These are phyloP conservation scores for Bullera alba DNA, from an alignment of 768 basidiomycete species.

Conservation along the genomic window DNA sequence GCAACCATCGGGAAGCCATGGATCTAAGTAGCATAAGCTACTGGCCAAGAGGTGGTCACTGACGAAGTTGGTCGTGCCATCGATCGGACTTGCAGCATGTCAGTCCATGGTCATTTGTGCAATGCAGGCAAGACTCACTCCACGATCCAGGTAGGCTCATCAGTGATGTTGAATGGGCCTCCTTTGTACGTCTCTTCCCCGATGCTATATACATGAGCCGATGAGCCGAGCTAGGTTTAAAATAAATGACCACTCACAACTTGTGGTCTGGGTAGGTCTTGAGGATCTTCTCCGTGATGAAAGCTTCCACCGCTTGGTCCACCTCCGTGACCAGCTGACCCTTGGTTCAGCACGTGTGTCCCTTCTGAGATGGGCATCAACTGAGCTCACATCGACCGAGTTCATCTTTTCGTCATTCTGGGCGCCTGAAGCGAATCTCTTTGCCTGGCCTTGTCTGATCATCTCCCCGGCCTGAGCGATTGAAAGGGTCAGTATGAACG, in stretches of 20 bases:
- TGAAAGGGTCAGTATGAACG: background rate
- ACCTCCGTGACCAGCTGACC: constrained; percentile 76
- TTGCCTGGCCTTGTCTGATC: constrained; percentile 61
- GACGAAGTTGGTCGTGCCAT: constrained; percentile 44
- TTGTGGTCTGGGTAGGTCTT: constrained; percentile 65
- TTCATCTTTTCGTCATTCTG: constrained; percentile 79
- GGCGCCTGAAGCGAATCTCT: constrained; percentile 49
- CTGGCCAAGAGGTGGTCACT: constrained; percentile 11
- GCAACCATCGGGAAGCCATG: constrained; percentile 68
- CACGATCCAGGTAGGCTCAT: constrained; percentile 85
- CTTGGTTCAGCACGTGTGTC: background rate
- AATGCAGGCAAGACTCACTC: constrained; percentile 6
- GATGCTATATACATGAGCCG: constrained; percentile 53
- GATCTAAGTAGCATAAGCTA: constrained; percentile 10
- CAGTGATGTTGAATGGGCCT: constrained; percentile 63
- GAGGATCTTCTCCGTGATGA: constrained; percentile 65
- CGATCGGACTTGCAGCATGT: constrained; percentile 27
- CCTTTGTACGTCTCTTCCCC: constrained; percentile 80
- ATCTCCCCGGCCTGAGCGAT: constrained; percentile 33
- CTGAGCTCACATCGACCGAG: constrained; percentile 60
- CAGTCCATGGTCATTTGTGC: constrained; percentile 7
- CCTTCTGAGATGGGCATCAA: background rate
- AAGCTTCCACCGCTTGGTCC: constrained; percentile 81
- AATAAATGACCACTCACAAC: constrained; percentile 57
- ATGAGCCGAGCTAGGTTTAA: background rate